Percentiles rank a stretch among this genome's conserved stretches.
phyloP scores from a whole-genome alignment of 208 protist genomes.

The Leishmania aethiopica region DNA sequence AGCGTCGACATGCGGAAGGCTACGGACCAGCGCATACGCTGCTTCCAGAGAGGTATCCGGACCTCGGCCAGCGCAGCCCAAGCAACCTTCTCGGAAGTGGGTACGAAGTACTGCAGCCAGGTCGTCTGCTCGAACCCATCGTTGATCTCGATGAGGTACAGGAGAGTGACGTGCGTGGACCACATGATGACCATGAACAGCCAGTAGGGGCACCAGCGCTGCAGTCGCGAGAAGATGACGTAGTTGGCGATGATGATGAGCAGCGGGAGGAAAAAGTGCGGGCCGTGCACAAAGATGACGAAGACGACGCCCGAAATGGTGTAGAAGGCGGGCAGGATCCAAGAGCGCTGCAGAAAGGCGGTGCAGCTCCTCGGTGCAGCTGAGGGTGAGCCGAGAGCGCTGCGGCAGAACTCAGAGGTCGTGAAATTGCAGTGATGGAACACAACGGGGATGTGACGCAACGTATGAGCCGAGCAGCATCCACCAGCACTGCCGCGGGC shows the following conservation, averaged over 20 bases:
- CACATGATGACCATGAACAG: too few species aligned
- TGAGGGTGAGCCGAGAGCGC: not conserved
- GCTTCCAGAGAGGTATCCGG: slow-evolving; percentile 15
- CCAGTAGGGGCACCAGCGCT: too few species aligned
- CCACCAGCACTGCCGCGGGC: too few species aligned
- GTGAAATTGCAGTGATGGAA: too few species aligned
- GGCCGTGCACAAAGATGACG: slow-evolving; percentile 33
- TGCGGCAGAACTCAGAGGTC: not conserved
- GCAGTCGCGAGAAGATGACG: slow-evolving; percentile 22
- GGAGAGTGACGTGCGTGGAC: too few species aligned
- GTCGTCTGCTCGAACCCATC: too few species aligned
- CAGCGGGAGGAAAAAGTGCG: slow-evolving; percentile 35
- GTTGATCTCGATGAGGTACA: too few species aligned
- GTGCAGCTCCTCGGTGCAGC: not conserved
- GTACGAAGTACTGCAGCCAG: slow-evolving; percentile 22
- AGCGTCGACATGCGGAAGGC: slow-evolving; percentile 79
- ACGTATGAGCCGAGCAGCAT: too few species aligned
- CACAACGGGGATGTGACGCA: not conserved
- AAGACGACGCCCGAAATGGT: slow-evolving; percentile 23
- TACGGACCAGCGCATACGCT: slow-evolving; percentile 57
- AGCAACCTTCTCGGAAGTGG: too few species aligned
- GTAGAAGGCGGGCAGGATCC: slow-evolving; percentile 28
- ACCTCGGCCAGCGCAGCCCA: too few species aligned
- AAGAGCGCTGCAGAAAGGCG: not conserved
- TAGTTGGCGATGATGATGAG: slow-evolving; percentile 39